These are phyloP conservation scores for Saccharomycopsis sp. DNA, from an alignment of 805 yeast species.

Conservation along the genomic window DNA sequence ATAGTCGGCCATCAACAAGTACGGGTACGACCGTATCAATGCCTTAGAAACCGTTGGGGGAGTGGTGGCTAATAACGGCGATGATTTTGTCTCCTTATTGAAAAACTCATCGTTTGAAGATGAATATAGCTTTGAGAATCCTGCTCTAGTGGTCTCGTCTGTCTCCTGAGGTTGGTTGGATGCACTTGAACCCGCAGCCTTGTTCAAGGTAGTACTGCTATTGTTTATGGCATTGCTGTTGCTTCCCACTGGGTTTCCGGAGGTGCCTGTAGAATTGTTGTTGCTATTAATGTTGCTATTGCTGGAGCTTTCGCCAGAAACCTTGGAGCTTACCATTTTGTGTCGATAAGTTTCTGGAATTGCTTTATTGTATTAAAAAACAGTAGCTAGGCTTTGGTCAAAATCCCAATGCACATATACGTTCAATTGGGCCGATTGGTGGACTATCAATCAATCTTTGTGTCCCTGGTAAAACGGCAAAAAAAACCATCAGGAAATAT, in stretches of 20 bases:
- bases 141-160: constrained; percentile 11
- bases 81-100: constrained; percentile 37
- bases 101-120: constrained; percentile 18
- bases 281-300: constrained; percentile 13
- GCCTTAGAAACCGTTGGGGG: constrained; percentile 89
- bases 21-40: constrained; percentile 77
- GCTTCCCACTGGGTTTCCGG: background rate
- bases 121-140: constrained; percentile 13
- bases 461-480: background rate
- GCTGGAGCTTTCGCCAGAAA: background rate
- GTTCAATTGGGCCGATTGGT: background rate
- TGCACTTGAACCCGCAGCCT: constrained; percentile 3
- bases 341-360: background rate
- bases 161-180: background rate
- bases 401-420: too few relatives aligned
- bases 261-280: too few relatives aligned
- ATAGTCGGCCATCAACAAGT: constrained; percentile 65
- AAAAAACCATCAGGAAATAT: background rate
- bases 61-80: constrained; percentile 80
- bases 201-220: too few relatives aligned
- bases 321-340: background rate
- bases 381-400: too few relatives aligned
- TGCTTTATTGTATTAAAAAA: background rate
- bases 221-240: background rate
- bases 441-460: background rate